These are phyloP conservation scores for Rehmannia glutinosa DNA, from an alignment of 257 asterid genomes.

Conservation along the genomic window DNA sequence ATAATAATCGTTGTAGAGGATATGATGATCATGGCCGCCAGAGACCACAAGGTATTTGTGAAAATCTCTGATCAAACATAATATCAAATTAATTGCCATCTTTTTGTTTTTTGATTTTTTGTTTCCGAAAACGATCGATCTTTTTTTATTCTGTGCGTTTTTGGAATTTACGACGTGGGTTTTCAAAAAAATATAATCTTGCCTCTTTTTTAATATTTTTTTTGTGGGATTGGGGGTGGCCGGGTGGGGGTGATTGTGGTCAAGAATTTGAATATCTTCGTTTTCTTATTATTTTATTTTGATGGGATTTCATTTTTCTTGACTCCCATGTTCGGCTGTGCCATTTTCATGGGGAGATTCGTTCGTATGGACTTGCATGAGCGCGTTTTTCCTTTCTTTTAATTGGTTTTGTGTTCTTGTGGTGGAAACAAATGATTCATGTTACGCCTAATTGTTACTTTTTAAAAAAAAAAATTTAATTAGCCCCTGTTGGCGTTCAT, in stretches of 20 bases:
- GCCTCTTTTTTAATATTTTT: not conserved
- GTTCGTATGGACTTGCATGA: slow-evolving; percentile 8
- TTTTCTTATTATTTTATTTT: not conserved
- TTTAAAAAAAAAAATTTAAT: no score
- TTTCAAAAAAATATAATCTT: no score
- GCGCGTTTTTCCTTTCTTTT: not conserved
- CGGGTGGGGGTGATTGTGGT: not conserved
- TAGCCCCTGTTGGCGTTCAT: no score
- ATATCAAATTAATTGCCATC: not conserved
- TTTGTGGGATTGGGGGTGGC: not conserved
- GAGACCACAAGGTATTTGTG: slow-evolving; percentile 15
- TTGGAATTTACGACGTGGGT: no score
- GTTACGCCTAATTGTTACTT: not conserved
- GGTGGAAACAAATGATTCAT: not conserved
- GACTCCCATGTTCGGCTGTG: not conserved
- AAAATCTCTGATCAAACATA: not conserved
- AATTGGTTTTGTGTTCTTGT: not conserved
- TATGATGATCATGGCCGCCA: slow-evolving; percentile 15
- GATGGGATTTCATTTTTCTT: slow-evolving; percentile 1
- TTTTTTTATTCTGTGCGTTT: no score
- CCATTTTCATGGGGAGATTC: not conserved
- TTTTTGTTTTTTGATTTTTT: not conserved
- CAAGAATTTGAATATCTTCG: not conserved
- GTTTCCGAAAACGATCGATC: not conserved
- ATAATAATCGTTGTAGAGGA: not conserved